phyloP scores from a whole-genome alignment of 495 filamentous ascomycete genomes.

The Tuber brumale region DNA sequence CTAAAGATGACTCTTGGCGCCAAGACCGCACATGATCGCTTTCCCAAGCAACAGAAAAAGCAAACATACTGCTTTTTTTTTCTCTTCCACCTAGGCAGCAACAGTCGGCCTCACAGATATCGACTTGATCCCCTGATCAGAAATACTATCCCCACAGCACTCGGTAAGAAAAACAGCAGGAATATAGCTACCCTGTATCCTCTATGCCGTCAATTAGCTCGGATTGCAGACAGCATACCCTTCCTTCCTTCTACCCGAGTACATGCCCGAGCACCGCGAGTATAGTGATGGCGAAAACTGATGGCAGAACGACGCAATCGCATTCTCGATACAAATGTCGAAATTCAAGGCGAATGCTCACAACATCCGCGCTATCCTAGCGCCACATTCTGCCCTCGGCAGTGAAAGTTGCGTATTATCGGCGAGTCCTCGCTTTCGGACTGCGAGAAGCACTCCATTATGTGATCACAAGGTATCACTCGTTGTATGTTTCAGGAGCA shows the following conservation, averaged over 20 bases:
- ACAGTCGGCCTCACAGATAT: too few relatives aligned
- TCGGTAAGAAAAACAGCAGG: background rate
- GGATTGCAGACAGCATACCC: background rate
- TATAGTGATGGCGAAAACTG: background rate
- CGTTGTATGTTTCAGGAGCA: background rate
- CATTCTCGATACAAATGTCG: background rate
- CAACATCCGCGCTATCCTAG: background rate
- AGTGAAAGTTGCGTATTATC: background rate
- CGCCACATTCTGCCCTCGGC: background rate
- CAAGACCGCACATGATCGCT: too few relatives aligned
- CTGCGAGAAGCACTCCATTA: background rate
- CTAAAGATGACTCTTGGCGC: too few relatives aligned
- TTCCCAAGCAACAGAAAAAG: too few relatives aligned
- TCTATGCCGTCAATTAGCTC: background rate
- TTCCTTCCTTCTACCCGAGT: background rate
- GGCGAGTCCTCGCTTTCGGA: background rate
- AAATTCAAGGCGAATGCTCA: background rate
- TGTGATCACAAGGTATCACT: background rate
- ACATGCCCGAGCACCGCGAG: background rate
- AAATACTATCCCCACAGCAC: background rate
- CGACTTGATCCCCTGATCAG: too few relatives aligned
- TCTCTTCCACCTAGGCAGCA: too few relatives aligned
- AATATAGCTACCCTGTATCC: background rate
- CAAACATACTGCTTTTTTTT: too few relatives aligned
- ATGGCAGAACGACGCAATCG: background rate